Percentiles rank a stretch among this genome's conserved stretches.
These are phyloP conservation scores for Plasmodium yoelii DNA, from an alignment of 169 alveolate species.

Conservation along the genomic window DNA sequence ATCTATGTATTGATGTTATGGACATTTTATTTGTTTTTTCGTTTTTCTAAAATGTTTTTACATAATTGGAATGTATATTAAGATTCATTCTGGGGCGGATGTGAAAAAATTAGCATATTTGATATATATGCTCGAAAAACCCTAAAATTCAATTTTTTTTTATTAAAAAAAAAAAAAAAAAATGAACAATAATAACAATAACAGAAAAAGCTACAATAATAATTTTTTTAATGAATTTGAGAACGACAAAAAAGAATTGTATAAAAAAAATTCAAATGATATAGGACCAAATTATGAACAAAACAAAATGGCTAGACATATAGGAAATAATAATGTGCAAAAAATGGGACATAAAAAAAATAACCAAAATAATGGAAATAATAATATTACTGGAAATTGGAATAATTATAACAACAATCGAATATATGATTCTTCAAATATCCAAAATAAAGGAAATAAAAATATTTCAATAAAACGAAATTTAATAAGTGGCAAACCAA, in stretches of 20 bases:
- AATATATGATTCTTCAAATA: too few species aligned
- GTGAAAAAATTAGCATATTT: neutral
- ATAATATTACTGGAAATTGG: neutral
- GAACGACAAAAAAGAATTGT: neutral
- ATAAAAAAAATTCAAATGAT: constrained; percentile 3
- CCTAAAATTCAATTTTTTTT: too few species aligned
- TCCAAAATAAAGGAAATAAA: too few species aligned
- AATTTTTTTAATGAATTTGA: neutral
- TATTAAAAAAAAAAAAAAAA: neutral
- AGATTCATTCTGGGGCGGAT: too few species aligned
- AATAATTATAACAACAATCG: neutral
- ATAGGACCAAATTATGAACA: neutral
- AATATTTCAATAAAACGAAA: too few species aligned
- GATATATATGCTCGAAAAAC: neutral
- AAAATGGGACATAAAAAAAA: neutral
- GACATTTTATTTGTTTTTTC: too few species aligned
- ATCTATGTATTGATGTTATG: too few species aligned
- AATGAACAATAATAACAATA: constrained; percentile 8
- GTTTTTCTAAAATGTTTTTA: too few species aligned
- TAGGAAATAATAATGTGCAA: neutral
- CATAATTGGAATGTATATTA: too few species aligned
- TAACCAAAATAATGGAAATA: neutral
- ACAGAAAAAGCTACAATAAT: neutral
- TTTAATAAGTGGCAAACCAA: too few species aligned
- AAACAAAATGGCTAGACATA: neutral